Base-by-base conservation (phyloP, 345 rosid genomes). In the Linum tenue region DNA sequence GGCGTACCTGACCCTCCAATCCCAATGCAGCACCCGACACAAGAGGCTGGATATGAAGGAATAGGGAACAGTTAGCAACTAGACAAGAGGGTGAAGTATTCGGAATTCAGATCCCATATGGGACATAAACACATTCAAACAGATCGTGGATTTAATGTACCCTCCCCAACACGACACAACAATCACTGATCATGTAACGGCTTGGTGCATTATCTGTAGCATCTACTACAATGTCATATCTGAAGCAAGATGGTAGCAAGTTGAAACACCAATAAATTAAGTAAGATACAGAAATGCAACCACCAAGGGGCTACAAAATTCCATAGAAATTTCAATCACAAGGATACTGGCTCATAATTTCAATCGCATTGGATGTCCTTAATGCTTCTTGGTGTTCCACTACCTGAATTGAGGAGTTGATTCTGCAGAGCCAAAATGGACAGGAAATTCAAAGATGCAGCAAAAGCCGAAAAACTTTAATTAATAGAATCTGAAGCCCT, bases 21-120 rank as follows among this genome's bases (percentile, higher is more conserved):
- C 99, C 99, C 63, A 94, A 70, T 5, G 97, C 99, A 78, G 99
- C 99, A 38, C 99, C 99, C 0, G 99, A 94, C 40, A 90, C 99
- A 70, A 94, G 83, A 77, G 99, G 97, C 99, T 94, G 81, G 78
- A 74, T 41, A 39, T 37, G 48, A 36, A 43, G 59, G 64, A 60
- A 67, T 3, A 40, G 22, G 38, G 74, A 60, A n/a, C n/a, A 31
- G 72, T 74, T 71, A 74, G 11, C 7, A 37, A 5, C 2, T 31
- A 43, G 16, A 37, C 22, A 62, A 5, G 8, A 4, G 31, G 11
- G 31, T 15, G 9, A 8, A 39, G 36, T 50, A 60, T 12, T 31
- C 11, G 36, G 3, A 0, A 10, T 5, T 37, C 11, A 7, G 4
- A 35, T 22, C 6, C 35, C 36, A 60, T 37, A 17, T 39, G 3